Evolutionary conservation across 2,329 filamentous ascomycete genomes (phyloP), one percentile per base, ranked within the genome.

Genomic region (Rosellinia necatrix): DNA sequence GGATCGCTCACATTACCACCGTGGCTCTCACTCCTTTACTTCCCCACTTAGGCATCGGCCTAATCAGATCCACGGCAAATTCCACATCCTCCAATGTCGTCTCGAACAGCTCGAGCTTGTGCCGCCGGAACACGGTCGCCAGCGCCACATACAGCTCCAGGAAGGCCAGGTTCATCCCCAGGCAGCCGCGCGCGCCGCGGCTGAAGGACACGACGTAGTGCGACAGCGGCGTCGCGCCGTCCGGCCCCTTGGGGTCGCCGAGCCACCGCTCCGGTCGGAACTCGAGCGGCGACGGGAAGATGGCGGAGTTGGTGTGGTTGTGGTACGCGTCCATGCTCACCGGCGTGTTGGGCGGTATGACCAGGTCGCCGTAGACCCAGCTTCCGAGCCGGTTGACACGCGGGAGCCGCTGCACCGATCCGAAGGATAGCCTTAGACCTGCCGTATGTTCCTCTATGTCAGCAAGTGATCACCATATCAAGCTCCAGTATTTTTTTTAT

Each of bases 261-360:
- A 49, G 34, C 44, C 44, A 48, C 13, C 44, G 9, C 5, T 48
- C 44, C 8, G 44, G 44, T 3, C 15, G 6, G 44, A 48, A 48
- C 7, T 35, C 44, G 7, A 9, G 6, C 13, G 44, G 30, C 6
- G 17, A 15, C 2, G 44, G 44, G 8, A 48, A 48, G 19, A 48
- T 34, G 13, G 5, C 13, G 7, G 4, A 12, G 10, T 48, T 48
- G 6, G 8, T 48, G 30, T 48, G 44, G 30, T 35, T 48, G 22
- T 48, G 44, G 13, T 48, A 48, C 12, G 44, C 44, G n/a, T 48
- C 44, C 44, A 48, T 48, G 17, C 44, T 13, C 3, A 48, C 32
- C 3, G 32, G 21, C 2, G 21, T 6, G 13, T 12, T 12, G 3
- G 44, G n/a, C 13, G 44, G 44, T 12, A 48, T 48, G 4, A 13